Evolutionary conservation across 352 stramenopile species (phyloP).

Genomic region (Phytophthora crassamura): DNA sequence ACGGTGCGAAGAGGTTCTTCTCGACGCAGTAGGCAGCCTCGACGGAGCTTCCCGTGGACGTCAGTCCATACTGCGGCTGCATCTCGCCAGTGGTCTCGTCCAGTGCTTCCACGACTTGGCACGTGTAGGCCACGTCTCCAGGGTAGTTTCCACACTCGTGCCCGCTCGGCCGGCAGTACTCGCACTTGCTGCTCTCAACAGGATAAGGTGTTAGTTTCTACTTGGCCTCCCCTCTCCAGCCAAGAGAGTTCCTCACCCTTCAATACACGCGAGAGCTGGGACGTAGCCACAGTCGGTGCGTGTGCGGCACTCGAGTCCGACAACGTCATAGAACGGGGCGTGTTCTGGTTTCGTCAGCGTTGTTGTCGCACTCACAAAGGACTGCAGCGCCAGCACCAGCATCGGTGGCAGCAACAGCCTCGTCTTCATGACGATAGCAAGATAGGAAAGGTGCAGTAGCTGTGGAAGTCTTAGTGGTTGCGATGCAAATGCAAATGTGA

Average conservation of each 20-base stretch:
- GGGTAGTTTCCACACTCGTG: slow-evolving; percentile 58
- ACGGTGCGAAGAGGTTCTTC: slow-evolving; percentile 79
- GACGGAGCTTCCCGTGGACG: slow-evolving; percentile 36
- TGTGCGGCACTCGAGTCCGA: slow-evolving; percentile 54
- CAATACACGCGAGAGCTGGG: slow-evolving; percentile 69
- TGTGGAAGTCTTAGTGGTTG: slow-evolving; percentile 12
- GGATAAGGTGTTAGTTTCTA: neutral
- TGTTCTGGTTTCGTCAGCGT: slow-evolving; percentile 6
- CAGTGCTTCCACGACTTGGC: slow-evolving; percentile 42
- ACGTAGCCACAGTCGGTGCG: slow-evolving; percentile 76
- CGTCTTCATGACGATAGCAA: neutral
- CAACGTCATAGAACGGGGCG: slow-evolving; percentile 37
- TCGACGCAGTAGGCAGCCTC: slow-evolving; percentile 73
- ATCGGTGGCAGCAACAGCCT: neutral
- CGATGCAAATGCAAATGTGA: slow-evolving; percentile 23
- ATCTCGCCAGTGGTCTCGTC: slow-evolving; percentile 40
- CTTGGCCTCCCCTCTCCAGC: neutral
- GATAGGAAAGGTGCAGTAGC: neutral
- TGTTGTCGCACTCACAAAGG: neutral
- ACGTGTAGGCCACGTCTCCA: slow-evolving; percentile 61
- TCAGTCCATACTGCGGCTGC: slow-evolving; percentile 37
- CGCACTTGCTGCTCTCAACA: no score
- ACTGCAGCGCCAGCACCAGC: slow-evolving; percentile 1
- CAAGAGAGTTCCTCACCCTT: slow-evolving; percentile 39
- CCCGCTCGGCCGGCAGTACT: no score